Base-by-base conservation (phyloP, 805 yeast species). In the Starmerella apicola region DNA sequence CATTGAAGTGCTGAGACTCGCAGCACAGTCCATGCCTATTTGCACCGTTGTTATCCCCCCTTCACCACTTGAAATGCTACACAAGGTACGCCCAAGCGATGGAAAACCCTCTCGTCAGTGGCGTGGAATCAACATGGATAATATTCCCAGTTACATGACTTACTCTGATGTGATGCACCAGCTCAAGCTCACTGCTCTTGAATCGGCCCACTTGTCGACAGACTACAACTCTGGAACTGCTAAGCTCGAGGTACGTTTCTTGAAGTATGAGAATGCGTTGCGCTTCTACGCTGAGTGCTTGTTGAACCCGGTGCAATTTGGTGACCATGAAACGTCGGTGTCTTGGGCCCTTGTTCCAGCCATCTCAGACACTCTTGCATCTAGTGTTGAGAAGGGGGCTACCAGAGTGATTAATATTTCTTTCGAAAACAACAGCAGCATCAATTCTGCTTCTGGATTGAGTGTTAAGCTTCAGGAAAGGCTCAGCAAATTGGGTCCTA, bases 331-430 rank as follows among this genome's bases (percentile, higher is more conserved):
- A 53, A 74, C 86, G 42, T 74, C 84, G 54, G 72, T 88, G 44
- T 95, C 95, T 10, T 91, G 97, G 97, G 95, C 95, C 17, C 80
- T 80, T 50, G 75, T 84, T 29, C 67, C 78, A 2, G 75, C 81
- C 1, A 73, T 85, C 5, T 64, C 75, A 38, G 72, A 77, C 25
- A 78, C 85, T 15, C 84, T 91, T 40, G 75, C 76, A 41, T 73
- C 81, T 46, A 88, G 83, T 50, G 23, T 31, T 37, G 15, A 22
- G 5, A 7, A 25, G 7, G 82, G 83, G 36, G 97, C 97, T 5
- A 83, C 96, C 9, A 74, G 98, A 65, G 86, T 88, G 56, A 95
- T 88, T 26, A 86, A 83, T 56, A 67, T 88, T 46, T 95, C 96
- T 16, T 77, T 76, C 47, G 66, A 74, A 41, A 74, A 71, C 22